These are phyloP conservation scores for Jatropha multifida DNA, from an alignment of 441 rosid genomes.

Conservation along the genomic window DNA sequence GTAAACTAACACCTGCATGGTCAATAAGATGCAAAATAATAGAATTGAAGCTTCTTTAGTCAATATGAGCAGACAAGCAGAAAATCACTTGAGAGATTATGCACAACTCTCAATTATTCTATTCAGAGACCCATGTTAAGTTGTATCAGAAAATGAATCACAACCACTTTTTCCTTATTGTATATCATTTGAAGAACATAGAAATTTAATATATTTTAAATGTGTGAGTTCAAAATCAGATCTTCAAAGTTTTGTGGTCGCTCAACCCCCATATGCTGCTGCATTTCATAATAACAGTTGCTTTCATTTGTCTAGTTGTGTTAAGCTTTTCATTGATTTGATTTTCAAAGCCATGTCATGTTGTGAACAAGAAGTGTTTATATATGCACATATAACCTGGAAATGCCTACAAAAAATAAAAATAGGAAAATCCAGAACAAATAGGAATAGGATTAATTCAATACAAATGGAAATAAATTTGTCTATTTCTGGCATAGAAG, in stretches of 20 bases:
- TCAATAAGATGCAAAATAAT: neutral
- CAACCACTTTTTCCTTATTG: neutral
- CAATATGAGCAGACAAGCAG: neutral
- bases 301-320: neutral
- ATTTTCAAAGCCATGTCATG: too few relatives aligned
- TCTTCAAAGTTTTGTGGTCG: neutral
- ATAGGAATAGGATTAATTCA: too few relatives aligned
- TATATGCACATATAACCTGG: too few relatives aligned
- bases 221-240: neutral
- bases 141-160: neutral
- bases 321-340: too few relatives aligned
- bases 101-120: neutral
- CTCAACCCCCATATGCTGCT: too few relatives aligned
- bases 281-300: neutral
- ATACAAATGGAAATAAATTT: too few relatives aligned
- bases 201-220: neutral
- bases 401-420: too few relatives aligned
- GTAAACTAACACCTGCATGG: constrained; percentile 75
- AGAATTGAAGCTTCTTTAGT: neutral
- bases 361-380: too few relatives aligned
- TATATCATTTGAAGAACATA: neutral
- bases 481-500: too few relatives aligned
- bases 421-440: too few relatives aligned
- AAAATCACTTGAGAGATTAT: neutral
- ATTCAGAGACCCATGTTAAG: too few relatives aligned